Evolutionary conservation across 2,329 filamentous ascomycete species (phyloP).

Genomic region (Claviceps sorghi): DNA sequence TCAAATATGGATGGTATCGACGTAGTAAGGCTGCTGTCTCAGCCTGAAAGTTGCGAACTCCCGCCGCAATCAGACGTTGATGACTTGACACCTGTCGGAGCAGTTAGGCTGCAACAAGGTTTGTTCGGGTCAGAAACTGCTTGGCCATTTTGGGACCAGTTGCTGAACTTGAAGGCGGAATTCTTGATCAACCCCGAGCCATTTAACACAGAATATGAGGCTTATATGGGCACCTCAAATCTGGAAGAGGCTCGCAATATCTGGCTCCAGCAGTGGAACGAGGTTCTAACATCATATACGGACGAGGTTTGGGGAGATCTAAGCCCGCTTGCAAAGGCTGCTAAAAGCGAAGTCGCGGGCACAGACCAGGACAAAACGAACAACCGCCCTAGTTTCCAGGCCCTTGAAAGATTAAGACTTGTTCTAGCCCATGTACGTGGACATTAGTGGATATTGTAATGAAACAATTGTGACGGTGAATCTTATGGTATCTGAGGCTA

Average conservation of each 20-base stretch:
- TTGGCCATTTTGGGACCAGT: conserved; percentile 24
- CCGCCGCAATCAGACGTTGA: conserved; percentile 10
- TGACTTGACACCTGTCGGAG: conserved; percentile 16
- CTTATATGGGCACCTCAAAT: conserved; percentile 26
- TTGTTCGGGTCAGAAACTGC: conserved; percentile 18
- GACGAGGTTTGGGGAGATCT: conserved; percentile 58
- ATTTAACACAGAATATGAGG: conserved; percentile 8
- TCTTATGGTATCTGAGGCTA: background rate
- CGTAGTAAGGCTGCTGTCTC: conserved; percentile 24
- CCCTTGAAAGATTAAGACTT: conserved; percentile 21
- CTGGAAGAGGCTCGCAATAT: conserved; percentile 22
- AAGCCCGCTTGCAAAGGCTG: conserved; percentile 38
- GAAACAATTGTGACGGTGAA: background rate
- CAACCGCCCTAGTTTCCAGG: conserved; percentile 11
- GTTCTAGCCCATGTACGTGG: conserved; percentile 24
- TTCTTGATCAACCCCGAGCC: conserved; percentile 18
- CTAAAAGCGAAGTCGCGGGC: conserved; percentile 38
- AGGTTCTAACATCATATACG: conserved; percentile 40
- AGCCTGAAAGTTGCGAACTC: conserved; percentile 11
- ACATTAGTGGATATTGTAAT: conserved; percentile 1
- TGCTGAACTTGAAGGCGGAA: conserved; percentile 36
- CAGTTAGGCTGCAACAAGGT: conserved; percentile 20
- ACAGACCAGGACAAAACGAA: conserved; percentile 14
- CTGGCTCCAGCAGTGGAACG: conserved; percentile 42
- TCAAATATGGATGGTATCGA: conserved; percentile 12